Evolutionary conservation across 2,329 filamentous ascomycete species (phyloP), one percentile per base, ranked within the genome.

Genomic region (Aureobasidium sp.): DNA sequence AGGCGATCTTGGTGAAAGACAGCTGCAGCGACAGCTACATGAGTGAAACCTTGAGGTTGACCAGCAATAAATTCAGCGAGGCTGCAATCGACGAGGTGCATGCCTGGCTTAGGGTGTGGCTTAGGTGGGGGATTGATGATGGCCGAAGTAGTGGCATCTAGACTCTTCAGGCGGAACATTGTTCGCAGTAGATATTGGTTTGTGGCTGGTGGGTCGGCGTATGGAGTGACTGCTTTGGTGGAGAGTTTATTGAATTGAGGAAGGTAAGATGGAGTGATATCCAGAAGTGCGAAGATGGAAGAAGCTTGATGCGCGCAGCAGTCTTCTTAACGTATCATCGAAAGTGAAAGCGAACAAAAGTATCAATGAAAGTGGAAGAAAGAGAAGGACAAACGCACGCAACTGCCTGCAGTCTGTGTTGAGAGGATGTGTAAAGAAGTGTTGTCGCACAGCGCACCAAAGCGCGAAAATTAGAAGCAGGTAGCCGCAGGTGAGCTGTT

Each of bases 1-100:
- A 78, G 68, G 32, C 69, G 71, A 15, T 69, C 68, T n/a, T 59
- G 32, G 27, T 63, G 62, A 37, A 66, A 66, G 51, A 66, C 63
- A 3, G 65, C 62, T 26, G 63, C 65, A 34, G 65, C 58, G 32
- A 64, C 57, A 12, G 58, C 64, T 1, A 67, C 47, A 47, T 53
- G 50, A 50, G 62, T 57, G 50, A 62, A 63, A 12, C 57, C 53
- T n/a, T 13, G 23, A n/a, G 64, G 56, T 7, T 65, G 62, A 7
- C 48, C 57, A 27, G 55, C 42, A 17, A 64, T 48, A 20, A 59
- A 60, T 32, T 52, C 48, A 13, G 27, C 27, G 6, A 52, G 46
- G 32, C 26, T 44, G 17, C 15, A 36, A 20, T 62, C 42, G 32
- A 62, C 41, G 34, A 62, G 50, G 8, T 39, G 41, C 48, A 48